Evolutionary conservation across 2,329 filamentous ascomycete species (phyloP), one percentile per base, ranked within the genome.

Genomic region (Cercospora zeae-maydis): DNA sequence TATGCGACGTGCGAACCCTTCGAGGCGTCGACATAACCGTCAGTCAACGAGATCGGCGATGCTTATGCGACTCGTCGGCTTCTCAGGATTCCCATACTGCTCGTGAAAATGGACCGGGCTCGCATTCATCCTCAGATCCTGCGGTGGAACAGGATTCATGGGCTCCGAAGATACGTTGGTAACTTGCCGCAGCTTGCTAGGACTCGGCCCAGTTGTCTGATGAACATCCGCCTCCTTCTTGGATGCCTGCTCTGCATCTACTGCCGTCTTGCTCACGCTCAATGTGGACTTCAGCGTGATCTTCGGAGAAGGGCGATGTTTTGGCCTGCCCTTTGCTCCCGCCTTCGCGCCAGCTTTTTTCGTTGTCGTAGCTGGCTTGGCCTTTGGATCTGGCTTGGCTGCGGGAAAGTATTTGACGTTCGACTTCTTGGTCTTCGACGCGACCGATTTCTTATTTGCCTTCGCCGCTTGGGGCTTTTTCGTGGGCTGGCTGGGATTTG

Each of bases 101-200:
- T 52, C 45, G 13, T 55, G 60, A n/a, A 45, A 49, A 21, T 57
- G 52, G 16, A 63, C 30, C 19, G 68, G 67, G 21, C 64, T 64
- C 6, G 62, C 58, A 47, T 71, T 71, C 61, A 66, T 69, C 27
- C 70, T 63, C 19, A 63, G 56, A 39, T 72, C 67, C 30, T 66
- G 60, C 1, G 66, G 69, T 31, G 67, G 68, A n/a, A 72, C 42
- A 39, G 65, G 63, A 45, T 65, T 63, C 63, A 71, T 70, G 5
- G 70, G 66, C 24, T 72, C 68, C 3, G 62, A 47, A 3, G 66
- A 64, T 13, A 58, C 59, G 27, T 69, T 71, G 19, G 64, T 66
- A 11, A 72, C 71, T 47, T 72, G 66, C 19, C 67, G 62, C 52
- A 74, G 64, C 63, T 74, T 74, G 64, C 70, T 73, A 21, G 67